Percentiles rank a stretch among this genome's conserved stretches.
Evolutionary conservation across 371 early-diverging fungal species (phyloP).

Genomic region (Actinomucor elegans): DNA sequence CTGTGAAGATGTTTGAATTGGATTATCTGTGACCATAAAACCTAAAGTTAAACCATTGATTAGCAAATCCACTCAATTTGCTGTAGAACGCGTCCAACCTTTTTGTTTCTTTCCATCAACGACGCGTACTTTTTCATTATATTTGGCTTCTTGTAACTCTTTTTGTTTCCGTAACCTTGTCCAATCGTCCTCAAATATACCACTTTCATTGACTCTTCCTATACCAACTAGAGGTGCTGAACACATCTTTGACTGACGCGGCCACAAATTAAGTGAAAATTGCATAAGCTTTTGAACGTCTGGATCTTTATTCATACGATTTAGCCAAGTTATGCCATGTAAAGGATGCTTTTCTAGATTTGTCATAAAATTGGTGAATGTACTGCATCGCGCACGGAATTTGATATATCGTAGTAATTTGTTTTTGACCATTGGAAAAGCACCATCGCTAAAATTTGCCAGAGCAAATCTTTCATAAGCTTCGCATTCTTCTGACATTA

Average conservation of each 20-base stretch:
- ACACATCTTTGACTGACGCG: background rate
- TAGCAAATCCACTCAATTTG: background rate
- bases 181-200: background rate
- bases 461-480: background rate
- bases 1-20: background rate
- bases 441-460: background rate
- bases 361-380: background rate
- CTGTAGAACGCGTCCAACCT: background rate
- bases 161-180: background rate
- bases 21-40: background rate
- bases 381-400: conserved; percentile 4
- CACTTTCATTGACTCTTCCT: background rate
- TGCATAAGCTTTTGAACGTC: background rate
- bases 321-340: conserved; percentile 6
- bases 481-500: background rate
- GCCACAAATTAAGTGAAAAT: background rate
- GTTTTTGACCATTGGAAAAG: conserved; percentile 3
- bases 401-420: conserved; percentile 6
- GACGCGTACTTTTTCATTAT: background rate
- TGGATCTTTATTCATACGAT: conserved; percentile 6
- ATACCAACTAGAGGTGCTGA: background rate
- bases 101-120: background rate
- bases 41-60: background rate
- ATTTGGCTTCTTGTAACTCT: background rate
- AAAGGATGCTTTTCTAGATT: conserved; percentile 10